Evolutionary conservation across 495 filamentous ascomycete genomes (phyloP).

Genomic region (Aspergillus egyptiacus): DNA sequence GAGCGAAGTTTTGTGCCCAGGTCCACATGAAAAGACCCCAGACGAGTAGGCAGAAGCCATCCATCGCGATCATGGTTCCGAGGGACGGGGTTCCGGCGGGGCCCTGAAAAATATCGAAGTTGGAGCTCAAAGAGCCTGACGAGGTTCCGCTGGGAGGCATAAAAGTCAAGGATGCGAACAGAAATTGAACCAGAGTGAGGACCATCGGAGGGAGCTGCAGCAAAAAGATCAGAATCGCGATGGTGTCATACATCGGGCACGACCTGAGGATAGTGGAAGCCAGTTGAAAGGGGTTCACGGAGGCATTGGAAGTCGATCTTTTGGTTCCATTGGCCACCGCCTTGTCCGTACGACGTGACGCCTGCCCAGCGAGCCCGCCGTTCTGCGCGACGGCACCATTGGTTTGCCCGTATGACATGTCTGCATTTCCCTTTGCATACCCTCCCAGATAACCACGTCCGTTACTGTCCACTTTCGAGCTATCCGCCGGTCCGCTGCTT

Average conservation of each 20-base stretch:
- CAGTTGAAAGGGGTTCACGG: conserved; percentile 60
- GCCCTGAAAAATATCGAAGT: conserved; percentile 70
- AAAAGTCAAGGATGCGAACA: conserved; percentile 91
- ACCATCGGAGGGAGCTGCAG: conserved; percentile 92
- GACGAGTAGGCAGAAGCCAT: conserved; percentile 70
- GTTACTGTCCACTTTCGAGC: conserved; percentile 31
- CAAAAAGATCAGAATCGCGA: conserved; percentile 95
- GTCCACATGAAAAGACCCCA: conserved; percentile 86
- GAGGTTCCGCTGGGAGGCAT: conserved; percentile 62
- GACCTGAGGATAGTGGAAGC: conserved; percentile 81
- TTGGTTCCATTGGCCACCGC: conserved; percentile 43
- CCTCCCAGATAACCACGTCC: conserved; percentile 36
- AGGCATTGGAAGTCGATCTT: conserved; percentile 56
- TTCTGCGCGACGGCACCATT: conserved; percentile 34
- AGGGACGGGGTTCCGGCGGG: conserved; percentile 68
- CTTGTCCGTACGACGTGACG: conserved; percentile 33
- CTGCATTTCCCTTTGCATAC: conserved; percentile 33
- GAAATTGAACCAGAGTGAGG: conserved; percentile 81
- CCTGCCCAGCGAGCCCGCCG: conserved; percentile 27
- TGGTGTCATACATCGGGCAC: conserved; percentile 89
- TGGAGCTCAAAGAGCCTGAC: conserved; percentile 50
- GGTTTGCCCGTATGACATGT: conserved; percentile 36
- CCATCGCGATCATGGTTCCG: conserved; percentile 74
- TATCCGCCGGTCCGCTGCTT: conserved; percentile 26
- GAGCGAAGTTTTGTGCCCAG: conserved; percentile 76